Conservation (phyloP, 805 yeast genomes). For the Teunomyces barrocoloradensis region DNA sequence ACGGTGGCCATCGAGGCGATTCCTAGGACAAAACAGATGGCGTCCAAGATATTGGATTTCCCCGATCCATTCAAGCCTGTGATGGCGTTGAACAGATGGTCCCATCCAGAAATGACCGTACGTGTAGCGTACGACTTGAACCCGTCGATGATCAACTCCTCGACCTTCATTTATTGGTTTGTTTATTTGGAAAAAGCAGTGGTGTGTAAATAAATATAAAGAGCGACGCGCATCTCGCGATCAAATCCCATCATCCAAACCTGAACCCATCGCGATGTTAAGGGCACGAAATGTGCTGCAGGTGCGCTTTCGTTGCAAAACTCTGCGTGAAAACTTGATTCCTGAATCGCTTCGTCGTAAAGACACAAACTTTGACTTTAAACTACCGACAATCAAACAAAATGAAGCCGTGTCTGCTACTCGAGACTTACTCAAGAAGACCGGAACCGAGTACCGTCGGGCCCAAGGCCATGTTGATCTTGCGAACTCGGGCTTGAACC, state of each 20-base stretch:
- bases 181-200: neutral
- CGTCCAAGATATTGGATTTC: slow-evolving; percentile 92
- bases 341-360: slow-evolving; percentile 2
- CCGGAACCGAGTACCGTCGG: slow-evolving; percentile 4
- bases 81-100: slow-evolving; percentile 92
- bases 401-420: neutral
- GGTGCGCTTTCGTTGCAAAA: neutral
- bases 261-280: neutral
- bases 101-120: slow-evolving; percentile 95
- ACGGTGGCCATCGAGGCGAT: slow-evolving; percentile 93
- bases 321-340: neutral
- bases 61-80: slow-evolving; percentile 98
- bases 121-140: slow-evolving; percentile 97
- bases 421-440: neutral
- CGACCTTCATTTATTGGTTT: slow-evolving; percentile 67
- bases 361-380: neutral
- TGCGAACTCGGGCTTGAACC: slow-evolving; percentile 20
- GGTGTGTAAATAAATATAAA: neutral
- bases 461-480: slow-evolving; percentile 17
- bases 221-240: neutral
- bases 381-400: neutral
- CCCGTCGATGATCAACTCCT: slow-evolving; percentile 94
- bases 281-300: neutral
- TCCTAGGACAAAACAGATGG: slow-evolving; percentile 97
- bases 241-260: too few relatives aligned